phyloP scores from a whole-genome alignment of 441 rosid species.

The Theobroma grandiflorum region DNA sequence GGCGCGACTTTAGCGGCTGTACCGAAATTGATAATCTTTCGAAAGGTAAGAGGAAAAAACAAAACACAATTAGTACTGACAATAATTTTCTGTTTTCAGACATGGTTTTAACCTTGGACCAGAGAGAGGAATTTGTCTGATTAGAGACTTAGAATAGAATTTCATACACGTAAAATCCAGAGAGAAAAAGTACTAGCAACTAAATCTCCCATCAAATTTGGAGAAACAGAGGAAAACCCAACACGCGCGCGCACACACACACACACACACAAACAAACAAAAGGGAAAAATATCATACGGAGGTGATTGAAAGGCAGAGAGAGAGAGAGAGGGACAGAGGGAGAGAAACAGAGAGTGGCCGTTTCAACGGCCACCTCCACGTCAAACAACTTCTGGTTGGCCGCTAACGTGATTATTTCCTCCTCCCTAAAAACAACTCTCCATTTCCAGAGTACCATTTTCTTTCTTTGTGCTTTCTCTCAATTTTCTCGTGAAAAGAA shows the following conservation, averaged over 20 bases:
- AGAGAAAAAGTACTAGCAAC: background rate
- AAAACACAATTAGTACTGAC: background rate
- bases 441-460: background rate
- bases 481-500: constrained; percentile 28
- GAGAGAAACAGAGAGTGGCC: constrained; percentile 39
- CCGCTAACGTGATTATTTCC: constrained; percentile 35
- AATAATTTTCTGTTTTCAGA: background rate
- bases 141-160: background rate
- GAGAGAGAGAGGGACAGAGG: background rate
- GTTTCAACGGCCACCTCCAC: constrained; percentile 56
- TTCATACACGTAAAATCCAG: background rate
- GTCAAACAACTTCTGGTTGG: constrained; percentile 44
- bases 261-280: background rate
- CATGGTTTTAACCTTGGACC: background rate
- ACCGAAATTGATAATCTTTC: background rate
- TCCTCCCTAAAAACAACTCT: background rate
- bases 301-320: background rate
- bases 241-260: too few species aligned
- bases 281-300: background rate
- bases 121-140: background rate
- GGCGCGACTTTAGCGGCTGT: constrained; percentile 29
- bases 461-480: background rate
- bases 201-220: constrained; percentile 8
- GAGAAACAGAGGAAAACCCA: background rate
- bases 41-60: background rate